These are phyloP conservation scores for Kokia cookei DNA, from an alignment of 441 rosid genomes.

Conservation along the genomic window DNA sequence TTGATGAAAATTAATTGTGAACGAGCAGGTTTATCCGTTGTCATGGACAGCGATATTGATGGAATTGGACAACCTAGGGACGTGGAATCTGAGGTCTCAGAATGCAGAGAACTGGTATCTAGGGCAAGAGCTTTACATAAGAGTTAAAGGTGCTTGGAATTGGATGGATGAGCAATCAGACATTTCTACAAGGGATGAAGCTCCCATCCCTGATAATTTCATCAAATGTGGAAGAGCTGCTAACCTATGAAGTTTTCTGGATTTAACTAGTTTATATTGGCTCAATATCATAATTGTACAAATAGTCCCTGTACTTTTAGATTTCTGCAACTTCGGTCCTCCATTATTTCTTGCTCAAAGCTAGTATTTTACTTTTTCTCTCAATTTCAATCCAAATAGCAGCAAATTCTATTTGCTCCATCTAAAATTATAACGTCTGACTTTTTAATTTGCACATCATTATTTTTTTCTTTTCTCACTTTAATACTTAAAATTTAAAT, in stretches of 20 bases:
- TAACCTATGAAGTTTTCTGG: background rate
- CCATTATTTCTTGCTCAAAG: background rate
- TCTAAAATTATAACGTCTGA: no score
- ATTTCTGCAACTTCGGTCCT: background rate
- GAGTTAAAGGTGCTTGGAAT: slow-evolving; percentile 22
- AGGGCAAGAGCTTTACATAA: slow-evolving; percentile 39
- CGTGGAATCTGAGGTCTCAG: slow-evolving; percentile 49
- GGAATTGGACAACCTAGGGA: slow-evolving; percentile 35
- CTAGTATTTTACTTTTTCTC: no score
- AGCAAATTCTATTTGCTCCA: no score
- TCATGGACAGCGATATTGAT: slow-evolving; percentile 38
- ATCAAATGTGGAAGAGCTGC: slow-evolving; percentile 18
- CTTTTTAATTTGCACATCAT: no score
- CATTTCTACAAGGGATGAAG: slow-evolving; percentile 19
- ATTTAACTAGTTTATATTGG: background rate
- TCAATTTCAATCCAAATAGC: no score
- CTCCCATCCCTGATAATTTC: slow-evolving; percentile 22
- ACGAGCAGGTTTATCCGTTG: slow-evolving; percentile 30
- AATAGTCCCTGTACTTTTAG: background rate
- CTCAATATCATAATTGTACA: background rate
- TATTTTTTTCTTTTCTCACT: no score
- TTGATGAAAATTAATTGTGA: background rate
- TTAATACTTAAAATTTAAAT: no score
- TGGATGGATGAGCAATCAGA: background rate
- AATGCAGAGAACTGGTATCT: slow-evolving; percentile 32